phyloP scores from a whole-genome alignment of 2,329 filamentous ascomycete species.

The Tolypocladium nubicola region DNA sequence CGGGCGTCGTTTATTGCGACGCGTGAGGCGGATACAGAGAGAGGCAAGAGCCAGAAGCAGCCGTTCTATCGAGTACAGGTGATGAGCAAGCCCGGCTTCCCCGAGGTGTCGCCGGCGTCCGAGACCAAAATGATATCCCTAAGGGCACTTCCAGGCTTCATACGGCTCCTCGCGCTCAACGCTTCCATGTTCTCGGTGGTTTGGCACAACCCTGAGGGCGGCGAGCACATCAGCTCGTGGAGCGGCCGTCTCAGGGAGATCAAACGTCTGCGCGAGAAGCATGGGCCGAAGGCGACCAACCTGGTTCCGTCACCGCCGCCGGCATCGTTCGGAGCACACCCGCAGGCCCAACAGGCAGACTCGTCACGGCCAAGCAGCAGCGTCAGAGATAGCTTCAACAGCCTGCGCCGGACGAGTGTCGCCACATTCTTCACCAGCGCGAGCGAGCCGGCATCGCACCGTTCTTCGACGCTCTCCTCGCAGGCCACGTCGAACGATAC shows the following conservation, averaged over 20 bases:
- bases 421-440: slow-evolving; percentile 52
- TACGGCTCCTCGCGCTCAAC: slow-evolving; percentile 82
- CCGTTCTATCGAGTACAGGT: slow-evolving; percentile 83
- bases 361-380: slow-evolving; percentile 9
- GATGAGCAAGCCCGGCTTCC: slow-evolving; percentile 79
- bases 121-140: slow-evolving; percentile 83
- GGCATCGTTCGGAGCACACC: slow-evolving; percentile 19
- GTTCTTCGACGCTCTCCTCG: slow-evolving; percentile 46
- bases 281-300: slow-evolving; percentile 32
- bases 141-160: slow-evolving; percentile 71
- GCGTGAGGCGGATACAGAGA: slow-evolving; percentile 29
- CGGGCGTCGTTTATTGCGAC: slow-evolving; percentile 64
- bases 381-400: slow-evolving; percentile 51
- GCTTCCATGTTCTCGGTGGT: slow-evolving; percentile 87
- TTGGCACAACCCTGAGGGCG: slow-evolving; percentile 69
- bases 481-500: slow-evolving; percentile 44
- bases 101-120: slow-evolving; percentile 80
- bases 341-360: slow-evolving; percentile 6
- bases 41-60: slow-evolving; percentile 25
- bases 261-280: slow-evolving; percentile 64
- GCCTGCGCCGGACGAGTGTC: slow-evolving; percentile 51
- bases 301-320: slow-evolving; percentile 16
- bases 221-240: slow-evolving; percentile 85
- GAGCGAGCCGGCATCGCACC: slow-evolving; percentile 46
- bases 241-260: slow-evolving; percentile 78